phyloP scores from a whole-genome alignment of 2,329 filamentous ascomycete species.

The Pseudogymnoascus sp. region DNA sequence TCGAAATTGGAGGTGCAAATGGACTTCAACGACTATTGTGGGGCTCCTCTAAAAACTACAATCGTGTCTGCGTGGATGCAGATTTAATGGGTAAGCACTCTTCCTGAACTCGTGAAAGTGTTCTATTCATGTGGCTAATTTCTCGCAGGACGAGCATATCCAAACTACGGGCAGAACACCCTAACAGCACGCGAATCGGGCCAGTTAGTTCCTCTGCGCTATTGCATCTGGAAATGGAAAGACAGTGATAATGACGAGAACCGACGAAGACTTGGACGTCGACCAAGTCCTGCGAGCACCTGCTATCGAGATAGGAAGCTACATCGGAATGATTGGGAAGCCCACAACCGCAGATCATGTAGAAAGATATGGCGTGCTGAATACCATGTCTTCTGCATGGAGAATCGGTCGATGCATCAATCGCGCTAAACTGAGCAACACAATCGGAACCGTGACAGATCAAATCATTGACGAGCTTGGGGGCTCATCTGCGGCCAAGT shows the following conservation, averaged over 20 bases:
- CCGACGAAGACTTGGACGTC: constrained; percentile 34
- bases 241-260: constrained; percentile 35
- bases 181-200: constrained; percentile 34
- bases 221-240: constrained; percentile 40
- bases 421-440: constrained; percentile 39
- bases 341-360: constrained; percentile 33
- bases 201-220: constrained; percentile 35
- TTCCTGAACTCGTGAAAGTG: neutral
- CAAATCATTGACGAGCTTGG: constrained; percentile 51
- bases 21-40: constrained; percentile 27
- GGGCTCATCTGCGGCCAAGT: constrained; percentile 42
- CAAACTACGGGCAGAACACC: constrained; percentile 38
- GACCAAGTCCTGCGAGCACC: constrained; percentile 35
- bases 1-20: constrained; percentile 39
- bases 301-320: constrained; percentile 34
- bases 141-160: constrained; percentile 32
- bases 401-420: constrained; percentile 51
- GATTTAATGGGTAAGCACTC: constrained; percentile 33
- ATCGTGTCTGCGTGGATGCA: constrained; percentile 35
- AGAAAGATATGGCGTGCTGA: constrained; percentile 30
- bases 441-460: constrained; percentile 46
- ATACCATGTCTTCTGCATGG: constrained; percentile 37
- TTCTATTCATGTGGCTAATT: neutral
- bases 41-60: constrained; percentile 24
- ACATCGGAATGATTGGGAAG: constrained; percentile 34